Evolutionary conservation across 495 filamentous ascomycete species (phyloP).

Genomic region (Penicillium fimorum): DNA sequence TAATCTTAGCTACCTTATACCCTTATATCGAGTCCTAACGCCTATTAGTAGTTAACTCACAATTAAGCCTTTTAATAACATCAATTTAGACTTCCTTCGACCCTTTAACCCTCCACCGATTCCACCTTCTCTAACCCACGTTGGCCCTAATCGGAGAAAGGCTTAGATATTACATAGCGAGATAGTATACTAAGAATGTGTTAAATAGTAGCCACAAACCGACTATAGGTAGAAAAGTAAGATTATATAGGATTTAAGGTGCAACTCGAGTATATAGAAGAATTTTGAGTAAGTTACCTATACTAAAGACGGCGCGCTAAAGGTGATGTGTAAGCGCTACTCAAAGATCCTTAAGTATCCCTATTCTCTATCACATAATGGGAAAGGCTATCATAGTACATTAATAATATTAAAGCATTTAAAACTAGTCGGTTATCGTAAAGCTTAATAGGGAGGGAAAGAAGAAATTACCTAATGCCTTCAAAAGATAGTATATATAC

Average conservation of each 20-base stretch:
- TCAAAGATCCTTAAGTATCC: conserved; percentile 5
- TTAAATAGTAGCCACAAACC: conserved; percentile 6
- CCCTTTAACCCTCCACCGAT: background rate
- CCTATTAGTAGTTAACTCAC: too few species aligned
- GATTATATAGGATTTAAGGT: conserved; percentile 4
- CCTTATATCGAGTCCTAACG: too few species aligned
- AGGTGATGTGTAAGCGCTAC: conserved; percentile 10
- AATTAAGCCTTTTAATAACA: background rate
- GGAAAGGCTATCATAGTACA: conserved; percentile 9
- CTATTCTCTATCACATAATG: conserved; percentile 8
- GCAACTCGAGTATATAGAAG: conserved; percentile 2
- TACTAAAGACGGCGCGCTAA: conserved; percentile 8
- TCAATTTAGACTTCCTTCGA: background rate
- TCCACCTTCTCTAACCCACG: background rate
- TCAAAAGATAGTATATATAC: conserved; percentile 3
- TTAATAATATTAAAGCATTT: conserved; percentile 11
- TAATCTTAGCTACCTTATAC: too few species aligned
- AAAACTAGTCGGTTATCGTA: conserved; percentile 6
- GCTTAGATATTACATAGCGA: conserved; percentile 2
- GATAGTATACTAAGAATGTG: conserved; percentile 9
- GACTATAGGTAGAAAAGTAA: conserved; percentile 9
- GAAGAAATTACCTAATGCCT: conserved; percentile 7
- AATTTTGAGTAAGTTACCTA: conserved; percentile 9
- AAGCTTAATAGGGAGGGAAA: conserved; percentile 38
- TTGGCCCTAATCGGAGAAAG: background rate